Base-by-base conservation (phyloP, 768 basidiomycete species). In the Phylloporus sp. region DNA sequence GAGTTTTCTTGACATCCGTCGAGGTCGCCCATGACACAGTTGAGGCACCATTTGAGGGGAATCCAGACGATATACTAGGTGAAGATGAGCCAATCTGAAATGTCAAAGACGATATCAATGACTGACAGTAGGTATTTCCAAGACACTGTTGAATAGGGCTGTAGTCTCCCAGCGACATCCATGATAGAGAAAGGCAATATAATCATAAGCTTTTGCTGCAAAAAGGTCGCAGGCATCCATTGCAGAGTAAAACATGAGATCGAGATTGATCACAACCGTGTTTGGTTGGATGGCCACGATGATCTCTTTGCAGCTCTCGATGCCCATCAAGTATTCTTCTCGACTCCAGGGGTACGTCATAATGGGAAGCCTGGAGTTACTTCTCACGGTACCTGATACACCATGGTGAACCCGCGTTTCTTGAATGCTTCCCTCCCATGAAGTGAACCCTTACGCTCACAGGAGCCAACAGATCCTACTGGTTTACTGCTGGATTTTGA, bases 1-100 rank as follows among this genome's bases (percentile, higher is more conserved):
- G 5, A 1, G 31, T 23, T 26, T 28, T 28, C 7, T 16, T 45
- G 3, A 31, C 3, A 7, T 26, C 8, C 6, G 8, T 2, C 4
- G 45, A 32, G 3, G 28, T 34, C 27, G 16, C 6, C 0, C 27
- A 2, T 22, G 3, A n/a, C 3, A 36, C 32, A 27, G 20, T 12
- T 15, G 28, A 51, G 46, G 38, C 43, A 59, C 58, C 57, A 55
- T 26, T 59, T 43, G n/a, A 55, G 42, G 5, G 58, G 58, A 49
- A 43, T 18, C 53, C 58, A 4, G 58, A 59, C 22, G 49, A 31
- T 3, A 50, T 3, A 12, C 57, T 54, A 9, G 12, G 6, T 4
- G 23, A 20, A n/a, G 35, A 20, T 27, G 23, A 11, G 29, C 11
- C 4, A 11, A 10, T 5, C 10, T 12, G 24, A 38, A 23, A 31